Evolutionary conservation across 352 stramenopile species (phyloP), one percentile per base, ranked within the genome.

Genomic region (Globisporangium lucens): DNA sequence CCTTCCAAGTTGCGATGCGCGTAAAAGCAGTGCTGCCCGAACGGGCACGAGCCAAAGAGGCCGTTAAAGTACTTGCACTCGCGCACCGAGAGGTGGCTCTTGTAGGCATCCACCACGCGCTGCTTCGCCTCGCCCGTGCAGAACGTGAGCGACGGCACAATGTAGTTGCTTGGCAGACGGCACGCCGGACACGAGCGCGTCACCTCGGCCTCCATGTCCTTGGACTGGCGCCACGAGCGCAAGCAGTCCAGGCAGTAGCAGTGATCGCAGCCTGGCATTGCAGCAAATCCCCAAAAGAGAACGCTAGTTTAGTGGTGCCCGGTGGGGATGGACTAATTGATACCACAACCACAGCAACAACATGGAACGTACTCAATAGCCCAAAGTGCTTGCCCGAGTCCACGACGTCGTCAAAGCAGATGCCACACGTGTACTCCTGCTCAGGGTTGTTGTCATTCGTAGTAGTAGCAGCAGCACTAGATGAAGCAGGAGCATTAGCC

Each of bases 1-100:
- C 85, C 85, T 38, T 76, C 41, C 0, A 69, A 62, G 62, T 93
- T 83, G 15, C 79, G 80, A 56, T 93, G 85, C 13, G 85, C 85
- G 56, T 93, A 93, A 63, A 93, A 91, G 64, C 85, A 93, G 59
- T 89, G 78, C 12, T 73, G 77, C 2, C 85, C 85, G 61, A 91
- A 93, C 22, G 82, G 80, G 49, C 85, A 93, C 63, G 82, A 91
- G 12, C 85, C 83, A 8, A 89, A 75, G 20, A 73, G 61, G 5
- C 85, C 85, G 38, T 83, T 86, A 43, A 93, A 93, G 69, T 93
- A 91, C 63, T 91, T 91, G 80, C 85, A 93, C 71, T 90, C 82
- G 17, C 85, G 83, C 61, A 90, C 70, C 15, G 83, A 75, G 57
- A 93, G 71, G 63, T 93, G 85, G 20, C 72, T 82, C 70, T 93